Evolutionary conservation across 23 red algal species (phyloP).

Genomic region (Gracilaria caudata): DNA sequence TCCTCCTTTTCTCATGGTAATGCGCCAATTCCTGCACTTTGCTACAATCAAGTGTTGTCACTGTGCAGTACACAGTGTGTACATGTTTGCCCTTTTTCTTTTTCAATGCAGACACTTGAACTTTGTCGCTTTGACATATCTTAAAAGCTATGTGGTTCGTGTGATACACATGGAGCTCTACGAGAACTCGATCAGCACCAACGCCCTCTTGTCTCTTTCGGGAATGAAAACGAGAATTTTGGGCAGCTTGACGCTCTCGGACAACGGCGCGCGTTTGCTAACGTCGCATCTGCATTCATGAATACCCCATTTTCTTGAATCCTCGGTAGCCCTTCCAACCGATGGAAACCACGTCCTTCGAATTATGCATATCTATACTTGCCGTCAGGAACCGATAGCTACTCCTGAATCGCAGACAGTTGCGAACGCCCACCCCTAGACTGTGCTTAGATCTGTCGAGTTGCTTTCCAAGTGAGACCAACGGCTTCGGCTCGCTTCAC

Average conservation of each 20-base stretch:
- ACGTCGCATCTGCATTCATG: constrained; percentile 4
- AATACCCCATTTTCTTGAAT: neutral
- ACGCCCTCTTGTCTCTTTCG: neutral
- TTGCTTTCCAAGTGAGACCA: neutral
- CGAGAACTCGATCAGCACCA: neutral
- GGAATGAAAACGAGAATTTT: neutral
- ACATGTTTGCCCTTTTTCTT: too few species aligned
- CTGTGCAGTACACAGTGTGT: neutral
- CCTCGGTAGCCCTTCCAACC: neutral
- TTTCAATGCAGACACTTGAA: too few species aligned
- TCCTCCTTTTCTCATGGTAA: neutral
- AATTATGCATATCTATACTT: neutral
- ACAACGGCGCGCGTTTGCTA: neutral
- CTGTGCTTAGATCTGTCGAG: neutral
- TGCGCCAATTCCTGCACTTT: neutral
- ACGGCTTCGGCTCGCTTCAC: neutral
- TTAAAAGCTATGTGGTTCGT: neutral
- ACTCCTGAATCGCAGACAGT: neutral
- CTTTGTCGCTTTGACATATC: too few species aligned
- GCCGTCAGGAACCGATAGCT: constrained; percentile 1
- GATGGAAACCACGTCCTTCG: neutral
- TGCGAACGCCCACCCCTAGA: neutral
- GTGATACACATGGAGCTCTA: neutral
- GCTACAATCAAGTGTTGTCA: neutral
- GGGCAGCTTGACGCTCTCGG: neutral